Base-by-base conservation (phyloP, 108 stramenopile species). In the Pseudonitzschia pungens region DNA sequence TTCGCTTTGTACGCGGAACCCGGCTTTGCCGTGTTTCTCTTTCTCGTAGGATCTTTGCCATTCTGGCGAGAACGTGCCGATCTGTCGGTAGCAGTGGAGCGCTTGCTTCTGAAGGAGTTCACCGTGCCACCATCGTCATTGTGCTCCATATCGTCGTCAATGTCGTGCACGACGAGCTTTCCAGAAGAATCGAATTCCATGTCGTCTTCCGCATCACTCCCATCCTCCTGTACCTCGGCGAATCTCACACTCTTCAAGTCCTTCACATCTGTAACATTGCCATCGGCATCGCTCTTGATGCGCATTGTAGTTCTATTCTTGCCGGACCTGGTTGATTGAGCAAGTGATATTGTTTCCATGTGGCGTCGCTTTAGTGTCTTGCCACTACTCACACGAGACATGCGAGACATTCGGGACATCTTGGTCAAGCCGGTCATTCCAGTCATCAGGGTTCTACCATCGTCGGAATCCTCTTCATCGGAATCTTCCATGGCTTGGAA, bases 401-500 rank as follows among this genome's bases (percentile, higher is more conserved):
- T 40, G 36, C 51, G 57, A n/a, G 58, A 33, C 42, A 78, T 83
- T 31, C 72, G 86, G 84, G 93, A 90, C 40, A 73, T 75, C 26
- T 86, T 86, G 14, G 89, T 87, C 80, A 83, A 78, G 54, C 45
- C 45, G 82, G 93, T 91, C 33, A 73, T 74, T 20, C 88, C 89
- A 9, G 89, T 87, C 83, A 83, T 81, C 26, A 91, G 81, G 22
- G 90, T 94, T 22, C 72, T 68, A 6, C 91, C 94, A 78, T 88
- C 91, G 71, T 95, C 92, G 16, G 89, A 91, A 76, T 92, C 94
- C 51, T 90, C 90, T 76, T 95, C 94, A 58, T 95, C 92, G 9
- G 89, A 90, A 56, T 89, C 82, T 26, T 92, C 90, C 65, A 91
- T 88, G 45, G 70, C 67, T 42, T 15, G 27, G 45, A 57, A 42